Percentiles rank a stretch among this genome's conserved stretches.
Evolutionary conservation across 139 green algal species (phyloP).

Genomic region (Closterium sp.): DNA sequence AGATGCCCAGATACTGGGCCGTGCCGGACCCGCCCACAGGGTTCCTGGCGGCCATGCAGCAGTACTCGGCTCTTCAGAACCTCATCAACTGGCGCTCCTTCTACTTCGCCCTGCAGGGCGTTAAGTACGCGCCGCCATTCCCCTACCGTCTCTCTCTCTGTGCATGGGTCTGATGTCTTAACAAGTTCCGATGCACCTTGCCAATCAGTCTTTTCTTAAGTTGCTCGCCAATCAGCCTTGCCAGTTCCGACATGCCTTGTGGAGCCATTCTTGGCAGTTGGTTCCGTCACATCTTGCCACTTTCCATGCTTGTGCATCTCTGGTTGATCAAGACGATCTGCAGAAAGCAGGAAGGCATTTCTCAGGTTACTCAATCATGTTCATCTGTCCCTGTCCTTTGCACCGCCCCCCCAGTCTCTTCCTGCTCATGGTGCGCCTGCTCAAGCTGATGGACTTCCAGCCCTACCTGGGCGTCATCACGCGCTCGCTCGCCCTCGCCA

Average conservation of each 20-base stretch:
- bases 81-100: slow-evolving; percentile 16
- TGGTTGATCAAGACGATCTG: no score
- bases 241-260: no score
- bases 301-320: not conserved
- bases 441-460: not conserved
- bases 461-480: not conserved
- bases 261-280: no score
- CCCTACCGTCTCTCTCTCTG: no score
- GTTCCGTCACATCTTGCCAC: no score
- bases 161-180: no score
- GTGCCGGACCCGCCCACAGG: not conserved
- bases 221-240: no score
- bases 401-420: not conserved
- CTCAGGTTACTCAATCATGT: not conserved
- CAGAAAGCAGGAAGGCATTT: not conserved
- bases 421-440: not conserved
- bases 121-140: slow-evolving; percentile 16
- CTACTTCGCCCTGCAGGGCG: slow-evolving; percentile 26
- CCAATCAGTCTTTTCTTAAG: no score
- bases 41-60: not conserved
- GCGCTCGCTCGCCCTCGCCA: not conserved
- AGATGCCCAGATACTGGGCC: not conserved
- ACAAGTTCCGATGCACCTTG: no score
- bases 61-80: not conserved
- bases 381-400: not conserved